Base-by-base conservation (phyloP, 176 grass and related monocot species). In the Oropetium thomaeum region DNA sequence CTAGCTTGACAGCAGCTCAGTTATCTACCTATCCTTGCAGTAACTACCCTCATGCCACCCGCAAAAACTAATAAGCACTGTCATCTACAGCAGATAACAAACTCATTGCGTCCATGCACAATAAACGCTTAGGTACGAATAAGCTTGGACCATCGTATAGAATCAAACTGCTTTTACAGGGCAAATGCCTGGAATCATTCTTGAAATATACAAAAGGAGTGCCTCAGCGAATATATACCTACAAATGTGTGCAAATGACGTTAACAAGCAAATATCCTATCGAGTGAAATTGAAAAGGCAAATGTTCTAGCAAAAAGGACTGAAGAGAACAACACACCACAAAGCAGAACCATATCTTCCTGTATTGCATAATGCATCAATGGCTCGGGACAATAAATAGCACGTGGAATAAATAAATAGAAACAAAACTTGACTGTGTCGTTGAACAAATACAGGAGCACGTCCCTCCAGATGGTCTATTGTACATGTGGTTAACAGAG, bases 401-500 rank as follows among this genome's bases (percentile, higher is more conserved):
- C 70, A 73, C 67, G 31, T 60, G 49, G 60, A 48, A 78, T 52
- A 73, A 52, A 66, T 44, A n/a, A n/a, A n/a, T 28, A 49, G 16
- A 75, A 81, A 57, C 83, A 89, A 89, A 89, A 85, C 53, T 79
- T 70, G 82, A 74, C 67, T 58, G 30, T 20, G 83, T 81, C 81
- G 84, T 61, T 51, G 33, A 80, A 86, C 79, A 81, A 79, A 91
- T 79, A 86, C 78, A 60, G 81, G 74, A 86, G 77, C 34, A 74
- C 83, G 71, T 32, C 74, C 63, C 80, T 44, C 65, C 75, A 52
- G 60, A 81, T 35, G 76, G 71, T 91, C 85, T 83, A 91, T 87
- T 86, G 87, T 89, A 95, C 87, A 95, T 83, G 82, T 85, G 84
- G 88, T 82, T 73, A 84, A 86, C 73, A 88, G 52, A 88, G 80